These are phyloP conservation scores for Cenchrus americanus DNA, from an alignment of 176 grass and related monocot genomes.

Conservation along the genomic window DNA sequence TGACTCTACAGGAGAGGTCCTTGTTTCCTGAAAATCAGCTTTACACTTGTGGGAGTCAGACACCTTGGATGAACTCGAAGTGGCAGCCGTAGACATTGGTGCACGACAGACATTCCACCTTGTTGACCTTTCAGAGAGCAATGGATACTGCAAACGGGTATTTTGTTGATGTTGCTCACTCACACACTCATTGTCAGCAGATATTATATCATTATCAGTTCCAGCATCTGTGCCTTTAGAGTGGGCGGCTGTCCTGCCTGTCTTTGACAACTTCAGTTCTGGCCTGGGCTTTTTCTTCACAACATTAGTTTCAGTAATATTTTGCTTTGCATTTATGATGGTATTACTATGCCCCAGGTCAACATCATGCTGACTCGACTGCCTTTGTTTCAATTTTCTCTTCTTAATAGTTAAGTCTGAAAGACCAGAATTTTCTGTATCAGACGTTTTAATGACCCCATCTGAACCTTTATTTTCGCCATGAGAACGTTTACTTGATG, in stretches of 20 bases:
- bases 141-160: slow-evolving; percentile 30
- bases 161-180: slow-evolving; percentile 36
- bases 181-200: slow-evolving; percentile 49
- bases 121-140: slow-evolving; percentile 44
- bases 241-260: slow-evolving; percentile 34
- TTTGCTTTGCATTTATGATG: slow-evolving; percentile 36
- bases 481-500: slow-evolving; percentile 38
- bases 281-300: slow-evolving; percentile 46
- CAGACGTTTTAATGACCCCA: slow-evolving; percentile 36
- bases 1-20: slow-evolving; percentile 75
- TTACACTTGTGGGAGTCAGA: slow-evolving; percentile 65
- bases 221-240: slow-evolving; percentile 29
- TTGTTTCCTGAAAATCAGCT: slow-evolving; percentile 56
- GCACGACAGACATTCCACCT: slow-evolving; percentile 39
- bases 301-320: slow-evolving; percentile 44
- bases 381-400: slow-evolving; percentile 52
- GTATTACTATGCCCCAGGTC: slow-evolving; percentile 25
- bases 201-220: slow-evolving; percentile 22
- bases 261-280: slow-evolving; percentile 47
- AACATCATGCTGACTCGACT: slow-evolving; percentile 33
- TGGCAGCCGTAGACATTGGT: slow-evolving; percentile 49
- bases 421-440: slow-evolving; percentile 43
- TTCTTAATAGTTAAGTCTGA: slow-evolving; percentile 45
- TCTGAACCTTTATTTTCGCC: slow-evolving; percentile 46
- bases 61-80: slow-evolving; percentile 71